Evolutionary conservation across 345 rosid species (phyloP).

Genomic region (Stellera chamaejasme): DNA sequence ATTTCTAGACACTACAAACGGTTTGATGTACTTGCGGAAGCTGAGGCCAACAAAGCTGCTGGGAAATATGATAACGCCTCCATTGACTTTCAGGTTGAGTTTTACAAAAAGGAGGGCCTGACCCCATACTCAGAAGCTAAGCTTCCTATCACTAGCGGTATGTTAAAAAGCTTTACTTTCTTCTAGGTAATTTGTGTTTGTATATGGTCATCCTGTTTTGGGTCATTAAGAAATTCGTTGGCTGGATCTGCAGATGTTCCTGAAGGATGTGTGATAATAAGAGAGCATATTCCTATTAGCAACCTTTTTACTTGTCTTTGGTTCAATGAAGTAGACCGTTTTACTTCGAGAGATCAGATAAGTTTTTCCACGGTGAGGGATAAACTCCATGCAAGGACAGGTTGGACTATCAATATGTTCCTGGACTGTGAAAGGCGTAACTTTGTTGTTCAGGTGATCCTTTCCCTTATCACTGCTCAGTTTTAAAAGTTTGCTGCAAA

Average conservation of each 20-base stretch:
- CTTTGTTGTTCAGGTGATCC: slow-evolving; percentile 88
- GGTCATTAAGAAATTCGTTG: slow-evolving; percentile 4
- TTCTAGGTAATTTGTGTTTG: background rate
- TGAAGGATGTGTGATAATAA: slow-evolving; percentile 93
- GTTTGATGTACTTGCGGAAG: slow-evolving; percentile 79
- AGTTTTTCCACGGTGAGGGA: slow-evolving; percentile 95
- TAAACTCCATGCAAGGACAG: slow-evolving; percentile 61
- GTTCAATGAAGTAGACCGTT: slow-evolving; percentile 97
- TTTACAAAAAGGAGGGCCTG: slow-evolving; percentile 89
- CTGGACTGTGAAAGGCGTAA: slow-evolving; percentile 95
- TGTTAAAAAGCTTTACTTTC: slow-evolving; percentile 14
- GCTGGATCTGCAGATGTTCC: slow-evolving; percentile 77
- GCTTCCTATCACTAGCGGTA: slow-evolving; percentile 93
- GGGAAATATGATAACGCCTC: slow-evolving; percentile 87
- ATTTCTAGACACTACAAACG: slow-evolving; percentile 92
- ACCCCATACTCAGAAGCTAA: slow-evolving; percentile 76
- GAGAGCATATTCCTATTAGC: slow-evolving; percentile 92
- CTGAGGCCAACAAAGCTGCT: slow-evolving; percentile 99
- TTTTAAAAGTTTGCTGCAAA: background rate
- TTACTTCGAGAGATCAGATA: slow-evolving; percentile 95
- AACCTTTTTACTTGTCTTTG: slow-evolving; percentile 94
- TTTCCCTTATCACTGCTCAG: slow-evolving; percentile 1
- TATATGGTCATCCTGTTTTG: slow-evolving; percentile 1
- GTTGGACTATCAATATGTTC: slow-evolving; percentile 88
- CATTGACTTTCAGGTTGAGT: slow-evolving; percentile 82